A percentile compares a stretch with the other conserved stretches of the same genome.
phyloP scores from a whole-genome alignment of 2,329 filamentous ascomycete species.

The Mycosphaerella arachidis region DNA sequence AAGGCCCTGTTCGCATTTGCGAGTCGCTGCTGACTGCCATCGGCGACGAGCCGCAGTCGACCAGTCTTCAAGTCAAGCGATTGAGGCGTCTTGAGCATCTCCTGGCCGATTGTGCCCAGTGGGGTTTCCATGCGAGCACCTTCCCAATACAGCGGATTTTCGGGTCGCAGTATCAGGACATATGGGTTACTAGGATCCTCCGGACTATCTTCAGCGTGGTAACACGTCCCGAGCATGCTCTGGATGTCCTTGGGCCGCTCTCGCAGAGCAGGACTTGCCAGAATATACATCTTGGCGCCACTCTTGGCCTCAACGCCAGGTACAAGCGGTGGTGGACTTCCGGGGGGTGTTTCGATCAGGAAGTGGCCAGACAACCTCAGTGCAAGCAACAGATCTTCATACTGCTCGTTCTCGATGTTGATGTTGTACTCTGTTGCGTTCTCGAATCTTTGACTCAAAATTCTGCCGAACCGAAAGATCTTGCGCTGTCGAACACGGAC shows the following conservation, averaged over 20 bases:
- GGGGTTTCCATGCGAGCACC: slow-evolving; percentile 59
- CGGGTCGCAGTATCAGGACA: slow-evolving; percentile 76
- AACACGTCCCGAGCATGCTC: slow-evolving; percentile 75
- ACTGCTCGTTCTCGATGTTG: slow-evolving; percentile 61
- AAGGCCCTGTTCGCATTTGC: slow-evolving; percentile 75
- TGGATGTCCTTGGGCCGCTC: slow-evolving; percentile 77
- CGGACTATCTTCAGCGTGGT: slow-evolving; percentile 61
- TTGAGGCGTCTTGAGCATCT: slow-evolving; percentile 65
- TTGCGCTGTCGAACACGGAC: slow-evolving; percentile 94
- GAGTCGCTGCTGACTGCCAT: slow-evolving; percentile 75
- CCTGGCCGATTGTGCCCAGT: slow-evolving; percentile 39
- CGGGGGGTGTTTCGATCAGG: slow-evolving; percentile 61
- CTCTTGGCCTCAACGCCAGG: slow-evolving; percentile 19
- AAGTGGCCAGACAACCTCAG: slow-evolving; percentile 82
- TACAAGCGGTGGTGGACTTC: slow-evolving; percentile 44
- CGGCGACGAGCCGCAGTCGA: slow-evolving; percentile 80
- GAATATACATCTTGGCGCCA: slow-evolving; percentile 60
- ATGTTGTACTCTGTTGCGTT: slow-evolving; percentile 95
- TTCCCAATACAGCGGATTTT: slow-evolving; percentile 74
- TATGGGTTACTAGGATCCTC: slow-evolving; percentile 80
- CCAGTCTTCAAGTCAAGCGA: slow-evolving; percentile 76
- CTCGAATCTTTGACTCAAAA: slow-evolving; percentile 89
- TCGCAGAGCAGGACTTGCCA: slow-evolving; percentile 76
- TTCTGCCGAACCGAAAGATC: slow-evolving; percentile 88
- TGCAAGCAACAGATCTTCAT: slow-evolving; percentile 74